Evolutionary conservation across 2,329 filamentous ascomycete species (phyloP).

Genomic region (Venturia oleaginea): DNA sequence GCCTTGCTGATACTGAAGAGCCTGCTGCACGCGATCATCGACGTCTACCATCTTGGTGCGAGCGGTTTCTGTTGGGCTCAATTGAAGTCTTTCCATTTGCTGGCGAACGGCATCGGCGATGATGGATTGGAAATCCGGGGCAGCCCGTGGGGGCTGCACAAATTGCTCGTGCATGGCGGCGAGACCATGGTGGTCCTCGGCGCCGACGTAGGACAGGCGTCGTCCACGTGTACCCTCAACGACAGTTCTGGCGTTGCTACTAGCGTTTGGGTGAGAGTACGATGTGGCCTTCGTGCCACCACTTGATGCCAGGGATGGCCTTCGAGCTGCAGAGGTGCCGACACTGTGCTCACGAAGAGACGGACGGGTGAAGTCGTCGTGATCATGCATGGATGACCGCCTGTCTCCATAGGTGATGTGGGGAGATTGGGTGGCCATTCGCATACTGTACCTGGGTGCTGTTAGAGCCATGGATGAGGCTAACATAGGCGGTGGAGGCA

Average conservation of each 20-base stretch:
- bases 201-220: constrained; percentile 12
- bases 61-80: background rate
- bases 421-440: constrained; percentile 1
- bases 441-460: constrained; percentile 2
- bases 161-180: constrained; percentile 8
- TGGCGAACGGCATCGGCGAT: constrained; percentile 8
- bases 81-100: constrained; percentile 3
- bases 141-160: background rate
- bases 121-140: background rate
- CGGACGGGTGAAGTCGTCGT: background rate
- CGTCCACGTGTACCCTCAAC: constrained; percentile 10
- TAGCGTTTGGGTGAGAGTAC: constrained; percentile 12
- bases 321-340: constrained; percentile 7
- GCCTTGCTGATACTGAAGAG: constrained; percentile 7
- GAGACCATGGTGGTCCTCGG: constrained; percentile 3
- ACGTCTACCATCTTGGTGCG: background rate
- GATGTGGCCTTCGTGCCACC: constrained; percentile 13
- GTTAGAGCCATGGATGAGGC: background rate
- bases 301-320: constrained; percentile 12
- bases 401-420: constrained; percentile 11
- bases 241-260: background rate
- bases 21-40: constrained; percentile 10
- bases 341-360: background rate
- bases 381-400: background rate
- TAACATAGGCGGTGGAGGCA: constrained; percentile 9